These are phyloP conservation scores for Ceratorhiza oryzae-sativae DNA, from an alignment of 1,284 basidiomycete species.

Conservation along the genomic window DNA sequence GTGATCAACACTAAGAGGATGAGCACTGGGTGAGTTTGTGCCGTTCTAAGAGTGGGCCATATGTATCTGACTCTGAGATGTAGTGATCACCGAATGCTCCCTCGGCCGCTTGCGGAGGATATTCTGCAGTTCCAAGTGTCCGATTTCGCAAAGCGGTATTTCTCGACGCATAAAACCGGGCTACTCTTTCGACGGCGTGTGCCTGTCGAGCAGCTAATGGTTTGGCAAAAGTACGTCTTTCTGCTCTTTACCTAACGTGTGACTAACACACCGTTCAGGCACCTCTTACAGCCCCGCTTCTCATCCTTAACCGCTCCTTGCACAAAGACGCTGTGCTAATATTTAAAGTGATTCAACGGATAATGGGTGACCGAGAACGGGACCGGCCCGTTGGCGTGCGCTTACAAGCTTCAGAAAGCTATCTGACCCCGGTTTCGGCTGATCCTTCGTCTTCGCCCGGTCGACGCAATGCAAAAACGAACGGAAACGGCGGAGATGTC, in stretches of 20 bases:
- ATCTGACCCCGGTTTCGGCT: neutral
- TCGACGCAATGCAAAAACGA: constrained; percentile 24
- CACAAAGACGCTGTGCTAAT: constrained; percentile 79
- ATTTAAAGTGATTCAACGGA: constrained; percentile 87
- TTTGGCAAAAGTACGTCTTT: constrained; percentile 76
- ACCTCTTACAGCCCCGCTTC: constrained; percentile 74
- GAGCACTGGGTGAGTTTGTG: constrained; percentile 68
- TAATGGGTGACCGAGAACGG: constrained; percentile 89
- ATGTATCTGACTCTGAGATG: neutral
- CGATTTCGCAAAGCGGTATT: constrained; percentile 84
- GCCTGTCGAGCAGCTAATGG: constrained; percentile 84
- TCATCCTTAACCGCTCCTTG: constrained; percentile 69
- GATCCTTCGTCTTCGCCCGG: constrained; percentile 35
- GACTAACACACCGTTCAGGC: constrained; percentile 51
- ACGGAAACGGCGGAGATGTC: constrained; percentile 53
- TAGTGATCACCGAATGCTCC: constrained; percentile 73
- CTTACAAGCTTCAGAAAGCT: constrained; percentile 46
- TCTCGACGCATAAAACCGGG: constrained; percentile 85
- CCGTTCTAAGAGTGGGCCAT: neutral
- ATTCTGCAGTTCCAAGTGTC: constrained; percentile 85
- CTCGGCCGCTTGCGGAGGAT: constrained; percentile 77
- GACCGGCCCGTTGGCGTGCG: constrained; percentile 63
- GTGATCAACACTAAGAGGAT: constrained; percentile 53
- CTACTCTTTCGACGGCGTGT: constrained; percentile 82
- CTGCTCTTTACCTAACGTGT: neutral